Conservation (phyloP, 805 yeast genomes). For the Millerozyma acaciae region DNA sequence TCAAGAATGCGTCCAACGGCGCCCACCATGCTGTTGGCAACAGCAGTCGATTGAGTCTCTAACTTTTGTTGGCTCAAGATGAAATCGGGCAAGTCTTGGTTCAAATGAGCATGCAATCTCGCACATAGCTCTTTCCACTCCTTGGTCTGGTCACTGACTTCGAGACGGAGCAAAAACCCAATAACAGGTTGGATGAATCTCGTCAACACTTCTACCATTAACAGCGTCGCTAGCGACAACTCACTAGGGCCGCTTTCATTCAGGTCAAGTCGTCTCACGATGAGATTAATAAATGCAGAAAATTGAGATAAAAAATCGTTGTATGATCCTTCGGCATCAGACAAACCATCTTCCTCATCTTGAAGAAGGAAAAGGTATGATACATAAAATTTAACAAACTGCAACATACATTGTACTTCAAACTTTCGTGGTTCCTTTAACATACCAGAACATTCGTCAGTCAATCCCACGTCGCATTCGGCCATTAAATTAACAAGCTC, state of each 20-base stretch:
- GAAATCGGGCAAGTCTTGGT: too few relatives aligned
- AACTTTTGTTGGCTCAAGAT: too few relatives aligned
- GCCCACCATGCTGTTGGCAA: too few relatives aligned
- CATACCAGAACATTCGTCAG: slow-evolving; percentile 14
- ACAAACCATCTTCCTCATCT: slow-evolving; percentile 23
- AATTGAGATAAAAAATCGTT: not conserved
- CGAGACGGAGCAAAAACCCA: slow-evolving; percentile 29
- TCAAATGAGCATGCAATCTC: too few relatives aligned
- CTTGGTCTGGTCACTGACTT: slow-evolving; percentile 9
- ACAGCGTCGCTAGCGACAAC: too few relatives aligned
- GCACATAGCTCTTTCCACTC: too few relatives aligned
- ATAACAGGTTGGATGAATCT: slow-evolving; percentile 28
- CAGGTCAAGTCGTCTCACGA: too few relatives aligned
- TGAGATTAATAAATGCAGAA: slow-evolving; percentile 4
- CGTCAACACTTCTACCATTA: slow-evolving; percentile 29
- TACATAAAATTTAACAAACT: slow-evolving; percentile 26
- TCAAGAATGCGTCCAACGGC: too few relatives aligned
- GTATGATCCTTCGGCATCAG: not conserved
- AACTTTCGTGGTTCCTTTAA: slow-evolving; percentile 11
- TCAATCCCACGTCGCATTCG: slow-evolving; percentile 24
- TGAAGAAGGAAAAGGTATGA: slow-evolving; percentile 30
- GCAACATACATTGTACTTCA: slow-evolving; percentile 20
- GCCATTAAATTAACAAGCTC: slow-evolving; percentile 19
- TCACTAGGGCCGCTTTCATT: slow-evolving; percentile 3
- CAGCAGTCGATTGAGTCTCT: too few relatives aligned